These are phyloP conservation scores for Samsoniella hepiali DNA, from an alignment of 2,329 filamentous ascomycete species.

Conservation along the genomic window DNA sequence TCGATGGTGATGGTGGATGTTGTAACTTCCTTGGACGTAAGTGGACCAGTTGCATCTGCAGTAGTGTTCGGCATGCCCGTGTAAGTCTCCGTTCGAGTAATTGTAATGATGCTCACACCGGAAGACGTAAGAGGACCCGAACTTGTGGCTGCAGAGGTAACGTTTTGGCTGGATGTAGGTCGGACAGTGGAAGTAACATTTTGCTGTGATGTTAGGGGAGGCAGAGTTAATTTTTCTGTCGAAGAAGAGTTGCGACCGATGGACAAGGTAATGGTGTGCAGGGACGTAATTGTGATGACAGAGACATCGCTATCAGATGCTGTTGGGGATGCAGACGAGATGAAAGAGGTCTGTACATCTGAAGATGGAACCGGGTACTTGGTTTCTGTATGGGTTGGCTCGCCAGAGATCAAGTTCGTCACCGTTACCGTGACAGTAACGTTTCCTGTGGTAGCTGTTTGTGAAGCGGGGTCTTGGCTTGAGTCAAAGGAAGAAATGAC, in stretches of 20 bases:
- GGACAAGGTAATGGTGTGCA: conserved; percentile 8
- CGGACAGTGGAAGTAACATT: background rate
- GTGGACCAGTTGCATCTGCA: background rate
- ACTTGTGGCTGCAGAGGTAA: background rate
- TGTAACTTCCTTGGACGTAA: background rate
- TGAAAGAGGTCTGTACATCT: background rate
- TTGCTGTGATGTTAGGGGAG: background rate
- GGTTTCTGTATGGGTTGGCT: background rate
- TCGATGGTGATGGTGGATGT: conserved; percentile 10
- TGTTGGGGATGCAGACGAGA: background rate
- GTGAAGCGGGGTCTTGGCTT: background rate
- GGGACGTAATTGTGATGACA: conserved; percentile 11
- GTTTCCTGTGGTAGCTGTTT: background rate
- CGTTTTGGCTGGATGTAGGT: background rate
- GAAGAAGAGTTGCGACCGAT: background rate
- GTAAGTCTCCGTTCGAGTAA: conserved; percentile 6
- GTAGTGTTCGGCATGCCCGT: background rate
- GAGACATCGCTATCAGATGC: background rate
- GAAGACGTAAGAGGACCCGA: background rate
- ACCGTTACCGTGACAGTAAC: conserved; percentile 13
- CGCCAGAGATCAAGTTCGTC: conserved; percentile 3
- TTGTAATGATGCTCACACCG: conserved; percentile 2
- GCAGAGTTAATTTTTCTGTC: background rate
- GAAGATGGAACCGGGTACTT: background rate
- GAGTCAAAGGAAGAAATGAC: background rate